A percentile compares a stretch with the other conserved stretches of the same genome.
phyloP scores from a whole-genome alignment of 306 rosid genomes.

The Carpinus fangiana region DNA sequence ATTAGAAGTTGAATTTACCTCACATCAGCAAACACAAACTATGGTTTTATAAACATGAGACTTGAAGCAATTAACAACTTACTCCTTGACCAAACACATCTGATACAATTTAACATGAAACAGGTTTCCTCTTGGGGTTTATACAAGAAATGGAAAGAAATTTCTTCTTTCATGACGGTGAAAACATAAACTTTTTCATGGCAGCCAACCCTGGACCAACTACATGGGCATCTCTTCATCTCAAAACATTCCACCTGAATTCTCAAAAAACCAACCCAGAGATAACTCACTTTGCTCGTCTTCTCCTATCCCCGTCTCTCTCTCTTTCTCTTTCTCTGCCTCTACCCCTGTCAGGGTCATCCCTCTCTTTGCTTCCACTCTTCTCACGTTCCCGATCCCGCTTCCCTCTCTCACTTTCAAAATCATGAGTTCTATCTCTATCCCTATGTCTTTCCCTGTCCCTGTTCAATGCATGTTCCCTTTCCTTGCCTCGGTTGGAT shows the following conservation, averaged over 20 bases:
- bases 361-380: constrained; percentile 93
- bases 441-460: constrained; percentile 71
- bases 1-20: too few relatives aligned
- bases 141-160: background rate
- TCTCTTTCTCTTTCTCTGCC: constrained; percentile 59
- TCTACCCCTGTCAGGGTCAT: constrained; percentile 77
- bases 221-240: constrained; percentile 18
- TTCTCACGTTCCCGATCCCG: constrained; percentile 62
- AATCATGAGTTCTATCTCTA: constrained; percentile 46
- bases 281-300: constrained; percentile 55
- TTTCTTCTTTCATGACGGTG: constrained; percentile 13
- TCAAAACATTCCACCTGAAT: constrained; percentile 17
- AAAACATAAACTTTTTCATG: constrained; percentile 26
- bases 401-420: constrained; percentile 53
- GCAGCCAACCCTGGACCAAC: constrained; percentile 17
- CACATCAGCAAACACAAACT: too few relatives aligned
- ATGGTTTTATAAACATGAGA: too few relatives aligned
- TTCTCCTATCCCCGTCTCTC: constrained; percentile 58
- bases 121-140: constrained; percentile 26
- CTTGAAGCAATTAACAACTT: background rate
- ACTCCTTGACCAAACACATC: background rate
- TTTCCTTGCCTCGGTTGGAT: constrained; percentile 69
- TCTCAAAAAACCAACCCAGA: constrained; percentile 21
- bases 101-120: constrained; percentile 4
- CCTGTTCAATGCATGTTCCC: constrained; percentile 60